Percentiles rank a stretch among this genome's conserved stretches.
Conservation (phyloP, 192 early-diverging fungal species). For the Dissophora globulifera region DNA sequence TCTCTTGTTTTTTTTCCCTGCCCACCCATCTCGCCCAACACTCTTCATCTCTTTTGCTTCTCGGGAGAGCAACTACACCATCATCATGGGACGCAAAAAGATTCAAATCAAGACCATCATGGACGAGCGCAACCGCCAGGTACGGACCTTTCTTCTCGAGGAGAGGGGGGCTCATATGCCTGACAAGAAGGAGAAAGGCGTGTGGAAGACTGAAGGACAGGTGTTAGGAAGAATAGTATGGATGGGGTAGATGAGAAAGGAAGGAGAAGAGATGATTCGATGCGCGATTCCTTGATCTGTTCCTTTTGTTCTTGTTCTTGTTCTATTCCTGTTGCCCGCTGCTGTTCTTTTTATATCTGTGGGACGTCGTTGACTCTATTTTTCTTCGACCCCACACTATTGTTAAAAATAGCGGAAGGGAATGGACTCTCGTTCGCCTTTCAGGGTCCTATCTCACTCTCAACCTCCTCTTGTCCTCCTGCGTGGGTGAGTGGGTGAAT, state of each 20-base stretch:
- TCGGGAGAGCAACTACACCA: no score
- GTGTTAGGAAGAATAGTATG: not conserved
- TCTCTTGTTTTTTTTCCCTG: no score
- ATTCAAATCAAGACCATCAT: conserved; percentile 91
- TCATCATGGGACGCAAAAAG: conserved; percentile 92
- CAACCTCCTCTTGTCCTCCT: not conserved
- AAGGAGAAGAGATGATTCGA: not conserved
- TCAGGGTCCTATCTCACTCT: conserved; percentile 1
- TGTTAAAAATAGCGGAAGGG: conserved; percentile 24
- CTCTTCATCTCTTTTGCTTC: no score
- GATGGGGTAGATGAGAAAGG: not conserved
- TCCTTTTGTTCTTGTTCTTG: conserved; percentile 14
- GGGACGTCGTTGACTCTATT: conserved; percentile 8
- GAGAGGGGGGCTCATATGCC: no score
- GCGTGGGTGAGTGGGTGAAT: not conserved
- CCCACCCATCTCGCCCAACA: no score
- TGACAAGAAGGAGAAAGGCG: not conserved
- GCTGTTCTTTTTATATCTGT: conserved; percentile 24
- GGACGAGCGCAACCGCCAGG: conserved; percentile 93
- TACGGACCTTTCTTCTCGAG: no score
- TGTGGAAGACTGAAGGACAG: not conserved
- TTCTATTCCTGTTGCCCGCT: conserved; percentile 1
- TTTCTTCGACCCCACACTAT: conserved; percentile 19
- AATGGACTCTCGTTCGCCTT: not conserved
- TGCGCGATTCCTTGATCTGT: conserved; percentile 1